Percentiles rank a stretch among this genome's conserved stretches.
Evolutionary conservation across 2,329 filamentous ascomycete species (phyloP).

Genomic region (Microcyclospora pomicola): DNA sequence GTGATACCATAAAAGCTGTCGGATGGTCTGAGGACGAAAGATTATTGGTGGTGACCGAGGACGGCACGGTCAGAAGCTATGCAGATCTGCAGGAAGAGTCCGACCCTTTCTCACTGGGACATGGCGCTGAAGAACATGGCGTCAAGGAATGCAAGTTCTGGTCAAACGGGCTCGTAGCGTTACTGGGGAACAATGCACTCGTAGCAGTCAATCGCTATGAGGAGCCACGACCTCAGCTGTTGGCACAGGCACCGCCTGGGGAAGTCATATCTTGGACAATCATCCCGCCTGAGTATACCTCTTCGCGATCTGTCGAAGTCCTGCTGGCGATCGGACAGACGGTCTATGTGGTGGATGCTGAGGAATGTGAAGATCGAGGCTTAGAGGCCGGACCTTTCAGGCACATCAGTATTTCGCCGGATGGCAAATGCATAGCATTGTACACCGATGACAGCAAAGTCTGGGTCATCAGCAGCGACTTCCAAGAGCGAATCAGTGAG

Average conservation of each 20-base stretch:
- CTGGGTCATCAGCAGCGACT: conserved; percentile 90
- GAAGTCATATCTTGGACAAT: conserved; percentile 79
- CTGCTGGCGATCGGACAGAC: conserved; percentile 74
- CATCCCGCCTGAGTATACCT: conserved; percentile 72
- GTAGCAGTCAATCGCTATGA: conserved; percentile 79
- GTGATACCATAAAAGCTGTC: conserved; percentile 70
- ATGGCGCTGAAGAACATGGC: conserved; percentile 74
- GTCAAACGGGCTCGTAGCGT: conserved; percentile 77
- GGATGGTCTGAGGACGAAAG: conserved; percentile 97
- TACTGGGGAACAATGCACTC: conserved; percentile 76
- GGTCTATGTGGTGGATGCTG: conserved; percentile 73
- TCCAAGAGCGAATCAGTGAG: conserved; percentile 81
- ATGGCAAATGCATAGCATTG: conserved; percentile 74
- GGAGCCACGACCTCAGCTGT: conserved; percentile 73
- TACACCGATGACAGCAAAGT: conserved; percentile 76
- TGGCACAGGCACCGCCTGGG: conserved; percentile 64
- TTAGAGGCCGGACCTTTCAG: conserved; percentile 86
- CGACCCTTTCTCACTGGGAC: conserved; percentile 80
- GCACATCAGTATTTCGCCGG: conserved; percentile 80
- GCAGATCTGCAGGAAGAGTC: conserved; percentile 91
- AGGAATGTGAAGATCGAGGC: conserved; percentile 79
- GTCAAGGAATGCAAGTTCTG: conserved; percentile 89
- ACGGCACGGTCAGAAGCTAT: conserved; percentile 83
- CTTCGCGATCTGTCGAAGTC: conserved; percentile 87
- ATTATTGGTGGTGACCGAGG: conserved; percentile 72